Percentiles rank a stretch among this genome's conserved stretches.
Conservation (phyloP, 1,284 basidiomycete genomes). For the Phenoliferia sp. region DNA sequence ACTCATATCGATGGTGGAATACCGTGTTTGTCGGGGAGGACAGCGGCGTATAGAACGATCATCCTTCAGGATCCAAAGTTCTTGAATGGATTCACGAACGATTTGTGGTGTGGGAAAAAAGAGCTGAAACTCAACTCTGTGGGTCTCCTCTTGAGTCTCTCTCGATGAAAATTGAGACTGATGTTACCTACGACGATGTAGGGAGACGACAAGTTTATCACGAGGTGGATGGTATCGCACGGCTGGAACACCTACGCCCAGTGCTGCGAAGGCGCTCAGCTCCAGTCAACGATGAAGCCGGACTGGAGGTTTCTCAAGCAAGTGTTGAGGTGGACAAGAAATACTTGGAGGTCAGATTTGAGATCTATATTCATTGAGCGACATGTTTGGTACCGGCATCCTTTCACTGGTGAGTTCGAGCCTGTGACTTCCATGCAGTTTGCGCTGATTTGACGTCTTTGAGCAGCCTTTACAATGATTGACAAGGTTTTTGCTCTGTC, state of each 20-base stretch:
- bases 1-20: slow-evolving; percentile 89
- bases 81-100: slow-evolving; percentile 84
- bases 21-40: slow-evolving; percentile 83
- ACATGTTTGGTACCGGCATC: slow-evolving; percentile 79
- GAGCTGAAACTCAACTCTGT: slow-evolving; percentile 68
- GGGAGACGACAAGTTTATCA: slow-evolving; percentile 80
- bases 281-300: slow-evolving; percentile 89
- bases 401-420: slow-evolving; percentile 49
- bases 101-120: slow-evolving; percentile 87
- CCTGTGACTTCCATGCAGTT: neutral
- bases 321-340: slow-evolving; percentile 84
- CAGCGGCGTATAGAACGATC: slow-evolving; percentile 84
- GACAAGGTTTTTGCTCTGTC: neutral
- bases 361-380: slow-evolving; percentile 82
- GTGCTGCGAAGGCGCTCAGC: slow-evolving; percentile 81
- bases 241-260: slow-evolving; percentile 92
- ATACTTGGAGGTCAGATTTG: slow-evolving; percentile 86
- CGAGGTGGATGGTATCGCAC: slow-evolving; percentile 88
- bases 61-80: slow-evolving; percentile 91
- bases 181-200: too few species aligned
- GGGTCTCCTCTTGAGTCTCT: too few species aligned
- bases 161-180: neutral
- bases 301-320: slow-evolving; percentile 92
- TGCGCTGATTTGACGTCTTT: neutral
- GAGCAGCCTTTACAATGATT: neutral